Evolutionary conservation across 2,329 filamentous ascomycete species (phyloP).

Genomic region (Tolypocladium sp.): DNA sequence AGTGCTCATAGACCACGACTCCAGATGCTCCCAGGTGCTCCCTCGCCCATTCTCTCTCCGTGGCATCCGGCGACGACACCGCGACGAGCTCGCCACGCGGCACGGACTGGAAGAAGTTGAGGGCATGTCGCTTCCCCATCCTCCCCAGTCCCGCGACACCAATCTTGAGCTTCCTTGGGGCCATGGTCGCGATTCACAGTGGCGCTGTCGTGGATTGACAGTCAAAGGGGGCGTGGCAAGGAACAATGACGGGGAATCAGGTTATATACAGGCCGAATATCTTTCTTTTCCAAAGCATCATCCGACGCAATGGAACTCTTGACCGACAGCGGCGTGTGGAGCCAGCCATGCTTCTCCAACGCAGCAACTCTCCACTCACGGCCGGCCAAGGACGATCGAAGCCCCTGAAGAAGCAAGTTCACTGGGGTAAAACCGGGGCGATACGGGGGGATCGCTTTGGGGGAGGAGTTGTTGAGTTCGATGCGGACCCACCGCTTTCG

Average conservation of each 20-base stretch:
- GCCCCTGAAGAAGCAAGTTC: not conserved
- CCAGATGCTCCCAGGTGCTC: slow-evolving; percentile 31
- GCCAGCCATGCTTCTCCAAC: too few relatives aligned
- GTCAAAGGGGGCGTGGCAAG: not conserved
- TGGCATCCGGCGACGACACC: slow-evolving; percentile 34
- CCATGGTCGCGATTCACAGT: slow-evolving; percentile 5
- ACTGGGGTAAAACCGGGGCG: not conserved
- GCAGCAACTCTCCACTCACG: not conserved
- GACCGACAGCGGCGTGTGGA: not conserved
- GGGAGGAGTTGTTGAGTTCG: too few relatives aligned
- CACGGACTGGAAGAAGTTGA: slow-evolving; percentile 34
- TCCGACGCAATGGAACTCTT: not conserved
- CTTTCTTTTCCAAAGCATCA: not conserved
- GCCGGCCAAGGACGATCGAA: not conserved
- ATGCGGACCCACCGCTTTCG: not conserved
- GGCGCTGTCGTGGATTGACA: not conserved
- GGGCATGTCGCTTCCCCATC: slow-evolving; percentile 43
- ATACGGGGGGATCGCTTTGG: too few relatives aligned
- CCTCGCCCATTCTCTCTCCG: slow-evolving; percentile 34
- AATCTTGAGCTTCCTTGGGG: slow-evolving; percentile 26
- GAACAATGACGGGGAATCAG: not conserved
- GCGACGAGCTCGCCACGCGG: slow-evolving; percentile 39
- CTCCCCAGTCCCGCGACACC: slow-evolving; percentile 40
- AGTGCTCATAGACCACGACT: slow-evolving; percentile 33
- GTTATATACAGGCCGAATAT: not conserved